phyloP scores from a whole-genome alignment of 352 stramenopile species.

The Pythium sukuiense region DNA sequence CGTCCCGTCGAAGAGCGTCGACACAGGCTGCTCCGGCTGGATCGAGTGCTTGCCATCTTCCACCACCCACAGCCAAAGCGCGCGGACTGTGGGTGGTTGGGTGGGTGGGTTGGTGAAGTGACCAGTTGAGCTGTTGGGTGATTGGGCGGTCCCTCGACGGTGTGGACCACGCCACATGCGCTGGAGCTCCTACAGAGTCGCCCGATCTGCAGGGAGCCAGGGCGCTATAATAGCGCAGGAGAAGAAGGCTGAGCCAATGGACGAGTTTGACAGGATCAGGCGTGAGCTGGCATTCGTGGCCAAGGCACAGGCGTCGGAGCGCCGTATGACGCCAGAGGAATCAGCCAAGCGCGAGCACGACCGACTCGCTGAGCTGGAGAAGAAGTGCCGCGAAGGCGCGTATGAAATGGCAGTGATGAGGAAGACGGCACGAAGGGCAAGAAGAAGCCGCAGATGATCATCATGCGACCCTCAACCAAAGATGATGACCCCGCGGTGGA shows the following conservation, averaged over 20 bases:
- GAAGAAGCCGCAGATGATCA: slow-evolving; percentile 56
- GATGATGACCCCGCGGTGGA: slow-evolving; percentile 91
- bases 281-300: slow-evolving; percentile 86
- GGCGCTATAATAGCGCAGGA: slow-evolving; percentile 54
- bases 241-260: slow-evolving; percentile 63
- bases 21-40: slow-evolving; percentile 68
- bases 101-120: too few relatives aligned
- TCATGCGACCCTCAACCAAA: slow-evolving; percentile 71
- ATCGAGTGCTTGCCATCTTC: slow-evolving; percentile 51
- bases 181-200: too few relatives aligned
- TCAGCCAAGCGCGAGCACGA: slow-evolving; percentile 92
- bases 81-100: too few relatives aligned
- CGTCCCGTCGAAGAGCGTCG: slow-evolving; percentile 72
- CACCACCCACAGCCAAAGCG: too few relatives aligned
- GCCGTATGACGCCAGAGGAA: slow-evolving; percentile 94
- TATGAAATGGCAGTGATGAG: slow-evolving; percentile 90
- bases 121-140: too few relatives aligned
- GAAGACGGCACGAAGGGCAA: slow-evolving; percentile 25
- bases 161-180: too few relatives aligned
- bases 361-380: slow-evolving; percentile 90
- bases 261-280: slow-evolving; percentile 87
- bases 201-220: slow-evolving; percentile 72
- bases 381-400: slow-evolving; percentile 90
- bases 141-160: too few relatives aligned
- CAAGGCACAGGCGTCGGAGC: slow-evolving; percentile 93